Percentiles rank a stretch among this genome's conserved stretches.
These are phyloP conservation scores for Daedalea quercina DNA, from an alignment of 768 basidiomycete genomes.

Conservation along the genomic window DNA sequence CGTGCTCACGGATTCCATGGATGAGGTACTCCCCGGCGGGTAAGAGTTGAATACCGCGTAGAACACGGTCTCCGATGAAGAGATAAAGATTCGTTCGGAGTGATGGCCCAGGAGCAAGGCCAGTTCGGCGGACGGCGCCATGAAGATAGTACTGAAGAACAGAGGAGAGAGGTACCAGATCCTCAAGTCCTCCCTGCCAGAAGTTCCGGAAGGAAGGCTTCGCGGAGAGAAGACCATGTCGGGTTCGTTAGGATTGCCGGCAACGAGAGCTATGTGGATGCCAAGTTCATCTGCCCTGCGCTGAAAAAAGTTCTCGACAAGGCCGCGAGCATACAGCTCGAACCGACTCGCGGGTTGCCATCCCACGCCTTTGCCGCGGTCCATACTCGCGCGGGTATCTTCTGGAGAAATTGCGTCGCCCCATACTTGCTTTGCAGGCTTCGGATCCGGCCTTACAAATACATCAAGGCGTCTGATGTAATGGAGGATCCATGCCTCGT, in stretches of 20 bases:
- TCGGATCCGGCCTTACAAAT: slow-evolving; percentile 53
- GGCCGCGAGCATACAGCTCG: slow-evolving; percentile 23
- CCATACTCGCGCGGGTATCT: no score
- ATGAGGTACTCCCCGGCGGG: not conserved
- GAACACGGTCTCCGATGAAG: slow-evolving; percentile 31
- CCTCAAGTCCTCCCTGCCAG: slow-evolving; percentile 15
- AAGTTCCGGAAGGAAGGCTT: not conserved
- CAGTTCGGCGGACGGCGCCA: slow-evolving; percentile 36
- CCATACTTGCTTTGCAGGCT: slow-evolving; percentile 19
- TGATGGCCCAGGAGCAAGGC: slow-evolving; percentile 32
- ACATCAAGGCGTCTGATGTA: slow-evolving; percentile 51
- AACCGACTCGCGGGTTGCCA: slow-evolving; percentile 26
- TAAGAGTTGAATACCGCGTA: slow-evolving; percentile 22
- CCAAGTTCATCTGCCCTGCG: slow-evolving; percentile 28
- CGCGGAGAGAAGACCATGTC: slow-evolving; percentile 9
- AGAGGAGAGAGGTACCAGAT: slow-evolving; percentile 39
- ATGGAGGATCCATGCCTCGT: slow-evolving; percentile 54
- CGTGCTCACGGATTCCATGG: not conserved
- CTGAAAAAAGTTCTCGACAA: slow-evolving; percentile 29
- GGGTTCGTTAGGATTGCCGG: slow-evolving; percentile 26
- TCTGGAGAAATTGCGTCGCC: no score
- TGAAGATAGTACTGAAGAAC: slow-evolving; percentile 41
- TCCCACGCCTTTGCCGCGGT: slow-evolving; percentile 23
- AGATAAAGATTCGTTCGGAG: slow-evolving; percentile 32
- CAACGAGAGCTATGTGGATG: slow-evolving; percentile 31